A percentile compares a stretch with the other conserved stretches of the same genome.
phyloP scores from a whole-genome alignment of 164 flowering plant species.

The Tetracentron sinense region DNA sequence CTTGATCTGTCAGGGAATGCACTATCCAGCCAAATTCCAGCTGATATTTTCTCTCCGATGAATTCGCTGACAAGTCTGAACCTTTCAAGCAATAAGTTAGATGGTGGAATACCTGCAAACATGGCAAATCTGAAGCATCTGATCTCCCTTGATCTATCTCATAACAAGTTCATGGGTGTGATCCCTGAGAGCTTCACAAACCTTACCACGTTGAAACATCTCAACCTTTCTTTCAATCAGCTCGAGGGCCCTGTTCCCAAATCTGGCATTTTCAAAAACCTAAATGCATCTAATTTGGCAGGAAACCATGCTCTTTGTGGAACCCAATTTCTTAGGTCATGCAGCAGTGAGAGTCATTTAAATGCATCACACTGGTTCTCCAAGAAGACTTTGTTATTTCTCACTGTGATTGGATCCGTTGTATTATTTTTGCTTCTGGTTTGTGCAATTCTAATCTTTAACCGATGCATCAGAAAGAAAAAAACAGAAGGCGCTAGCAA shows the following conservation, averaged over 20 bases:
- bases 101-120: conserved; percentile 43
- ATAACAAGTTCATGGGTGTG: conserved; percentile 46
- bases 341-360: conserved; percentile 22
- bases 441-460: conserved; percentile 14
- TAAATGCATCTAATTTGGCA: conserved; percentile 34
- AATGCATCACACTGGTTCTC: conserved; percentile 23
- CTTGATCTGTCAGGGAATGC: conserved; percentile 66
- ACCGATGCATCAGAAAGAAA: conserved; percentile 17
- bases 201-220: conserved; percentile 38
- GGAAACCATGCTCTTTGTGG: conserved; percentile 75
- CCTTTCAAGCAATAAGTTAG: conserved; percentile 54
- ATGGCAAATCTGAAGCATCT: conserved; percentile 43
- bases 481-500: conserved; percentile 16
- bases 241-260: conserved; percentile 66
- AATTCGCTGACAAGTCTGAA: conserved; percentile 42
- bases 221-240: conserved; percentile 72
- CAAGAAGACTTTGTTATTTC: conserved; percentile 33
- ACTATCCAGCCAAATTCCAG: conserved; percentile 45
- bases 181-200: conserved; percentile 51
- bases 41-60: conserved; percentile 25
- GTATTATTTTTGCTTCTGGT: conserved; percentile 29
- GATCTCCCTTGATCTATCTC: conserved; percentile 56
- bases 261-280: conserved; percentile 41
- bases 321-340: conserved; percentile 29
- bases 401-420: conserved; percentile 36